Percentiles rank a stretch among this genome's conserved stretches.
Evolutionary conservation across 2,329 filamentous ascomycete species (phyloP).

Genomic region (Drechslera avenae): DNA sequence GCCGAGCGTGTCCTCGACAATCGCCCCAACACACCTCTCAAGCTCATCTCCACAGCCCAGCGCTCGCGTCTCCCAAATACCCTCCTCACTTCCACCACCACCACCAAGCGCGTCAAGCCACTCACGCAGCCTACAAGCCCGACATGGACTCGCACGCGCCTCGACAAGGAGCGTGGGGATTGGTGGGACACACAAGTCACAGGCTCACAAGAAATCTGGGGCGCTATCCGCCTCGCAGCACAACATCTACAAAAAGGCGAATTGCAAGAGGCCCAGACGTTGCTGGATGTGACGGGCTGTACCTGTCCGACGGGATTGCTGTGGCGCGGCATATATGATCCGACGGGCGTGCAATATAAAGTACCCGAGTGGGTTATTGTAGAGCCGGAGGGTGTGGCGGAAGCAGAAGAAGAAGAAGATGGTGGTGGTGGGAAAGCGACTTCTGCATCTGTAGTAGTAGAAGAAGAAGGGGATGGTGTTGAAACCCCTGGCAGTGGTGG

Average conservation of each 20-base stretch:
- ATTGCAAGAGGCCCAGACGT: conserved; percentile 68
- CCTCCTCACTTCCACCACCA: conserved; percentile 27
- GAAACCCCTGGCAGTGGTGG: conserved; percentile 18
- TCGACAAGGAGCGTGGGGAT: conserved; percentile 74
- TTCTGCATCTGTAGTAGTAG: conserved; percentile 21
- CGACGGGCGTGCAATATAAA: conserved; percentile 50
- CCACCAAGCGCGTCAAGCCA: conserved; percentile 26
- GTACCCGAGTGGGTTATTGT: conserved; percentile 54
- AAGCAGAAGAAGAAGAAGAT: conserved; percentile 17
- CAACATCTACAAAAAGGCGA: conserved; percentile 66
- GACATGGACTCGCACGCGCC: conserved; percentile 62
- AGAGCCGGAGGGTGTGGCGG: conserved; percentile 50
- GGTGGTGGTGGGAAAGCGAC: conserved; percentile 27
- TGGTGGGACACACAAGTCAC: conserved; percentile 92
- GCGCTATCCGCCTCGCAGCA: conserved; percentile 70
- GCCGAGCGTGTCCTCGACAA: conserved; percentile 7
- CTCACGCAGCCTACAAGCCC: conserved; percentile 26
- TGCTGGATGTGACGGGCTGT: conserved; percentile 74
- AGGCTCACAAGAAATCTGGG: conserved; percentile 79
- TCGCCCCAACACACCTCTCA: conserved; percentile 37
- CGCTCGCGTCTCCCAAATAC: conserved; percentile 39
- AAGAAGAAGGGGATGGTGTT: conserved; percentile 37
- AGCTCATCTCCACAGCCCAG: conserved; percentile 28
- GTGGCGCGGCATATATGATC: conserved; percentile 53
- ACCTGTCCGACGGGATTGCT: conserved; percentile 52